These are phyloP conservation scores for Pouteria campechiana DNA, from an alignment of 179 eudicot species.

Conservation along the genomic window DNA sequence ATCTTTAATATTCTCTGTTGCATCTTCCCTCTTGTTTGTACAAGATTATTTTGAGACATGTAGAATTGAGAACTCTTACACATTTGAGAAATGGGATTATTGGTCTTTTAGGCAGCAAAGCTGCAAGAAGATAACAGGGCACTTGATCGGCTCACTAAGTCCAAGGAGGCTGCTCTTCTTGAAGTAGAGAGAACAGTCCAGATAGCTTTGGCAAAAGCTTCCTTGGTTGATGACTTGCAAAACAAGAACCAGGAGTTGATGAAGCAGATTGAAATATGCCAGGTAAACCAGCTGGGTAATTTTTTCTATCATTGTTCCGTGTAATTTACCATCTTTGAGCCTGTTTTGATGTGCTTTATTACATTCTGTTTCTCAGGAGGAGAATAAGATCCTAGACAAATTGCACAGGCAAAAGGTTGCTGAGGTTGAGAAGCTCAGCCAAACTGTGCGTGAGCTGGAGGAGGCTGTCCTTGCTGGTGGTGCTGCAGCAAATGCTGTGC, in stretches of 20 bases:
- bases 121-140: conserved; percentile 78
- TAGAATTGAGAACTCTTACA: too few relatives aligned
- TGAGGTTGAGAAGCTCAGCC: conserved; percentile 74
- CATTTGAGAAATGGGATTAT: too few relatives aligned
- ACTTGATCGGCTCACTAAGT: conserved; percentile 72
- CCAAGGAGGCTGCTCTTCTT: conserved; percentile 71
- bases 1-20: too few relatives aligned
- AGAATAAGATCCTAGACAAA: conserved; percentile 66
- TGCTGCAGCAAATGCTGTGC: conserved; percentile 83
- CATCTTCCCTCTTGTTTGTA: too few relatives aligned
- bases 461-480: conserved; percentile 87
- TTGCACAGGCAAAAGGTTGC: conserved; percentile 71
- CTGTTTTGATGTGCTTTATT: too few relatives aligned
- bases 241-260: conserved; percentile 67
- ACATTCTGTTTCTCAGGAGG: conserved; percentile 38
- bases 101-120: conserved; percentile 37
- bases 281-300: conserved; percentile 23
- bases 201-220: conserved; percentile 64
- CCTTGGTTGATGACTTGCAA: conserved; percentile 75
- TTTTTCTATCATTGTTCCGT: background rate
- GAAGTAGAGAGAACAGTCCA: conserved; percentile 71
- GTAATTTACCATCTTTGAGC: background rate
- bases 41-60: too few relatives aligned
- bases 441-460: conserved; percentile 77
- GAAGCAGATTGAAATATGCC: conserved; percentile 84